Evolutionary conservation across 2,329 filamentous ascomycete genomes (phyloP), one percentile per base, ranked within the genome.

Genomic region (Aureobasidium sp.): DNA sequence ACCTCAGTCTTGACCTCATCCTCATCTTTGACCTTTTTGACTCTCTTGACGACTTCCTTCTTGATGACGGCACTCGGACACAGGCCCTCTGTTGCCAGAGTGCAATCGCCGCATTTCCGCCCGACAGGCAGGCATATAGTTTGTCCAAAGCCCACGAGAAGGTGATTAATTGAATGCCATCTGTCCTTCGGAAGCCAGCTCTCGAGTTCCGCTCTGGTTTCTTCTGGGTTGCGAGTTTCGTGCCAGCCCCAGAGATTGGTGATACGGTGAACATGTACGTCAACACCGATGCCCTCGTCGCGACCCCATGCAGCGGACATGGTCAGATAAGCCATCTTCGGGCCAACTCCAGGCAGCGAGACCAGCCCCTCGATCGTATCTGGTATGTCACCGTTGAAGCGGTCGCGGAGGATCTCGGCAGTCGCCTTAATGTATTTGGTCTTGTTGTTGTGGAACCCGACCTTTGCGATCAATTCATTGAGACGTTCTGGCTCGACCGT

Each of bases 381-480:
- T 1, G 92, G 92, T 61, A 97, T 94, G 70, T 97, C 92, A 57
- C 85, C 84, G 63, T 78, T 72, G 75, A 84, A 90, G 59, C 84
- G 74, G 69, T 93, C 87, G 49, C 85, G 82, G 29, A 96, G 79
- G 37, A 96, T 87, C 36, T 82, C 76, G 3, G 91, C 91, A 0
- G 88, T 81, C 62, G 85, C 81, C 73, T 94, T 91, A 71, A 96
- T 87, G 72, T 85, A 89, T 37, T 67, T 68, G 80, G 91, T 94
- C 78, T 97, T 97, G 75, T 91, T 92, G 71, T 96, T 96, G 78
- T 96, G 92, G 73, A 97, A 97, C 29, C 92, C 92, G 44, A 96
- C 91, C 67, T 88, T 87, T 72, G 84, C 82, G 66, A 96, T 96
- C 67, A 95, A 78, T 68, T 85, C 78, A 72, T 96, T 93, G 27